Base-by-base conservation (phyloP, 768 basidiomycete genomes). In the Termitomyces sp. region DNA sequence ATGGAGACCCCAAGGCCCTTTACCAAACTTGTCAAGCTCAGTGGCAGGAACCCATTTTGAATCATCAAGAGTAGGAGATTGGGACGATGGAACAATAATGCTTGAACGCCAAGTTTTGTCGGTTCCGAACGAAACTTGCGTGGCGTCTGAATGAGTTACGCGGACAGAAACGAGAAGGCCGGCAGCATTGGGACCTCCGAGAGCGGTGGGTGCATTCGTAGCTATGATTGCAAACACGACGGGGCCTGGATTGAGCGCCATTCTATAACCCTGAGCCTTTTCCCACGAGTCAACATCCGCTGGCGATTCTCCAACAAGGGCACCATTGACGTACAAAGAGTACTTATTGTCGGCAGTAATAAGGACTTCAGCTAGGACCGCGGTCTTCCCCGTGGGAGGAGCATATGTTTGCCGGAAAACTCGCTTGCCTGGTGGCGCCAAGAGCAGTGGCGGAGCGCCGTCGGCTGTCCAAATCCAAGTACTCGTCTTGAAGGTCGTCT, bases 381-480 rank as follows among this genome's bases (percentile, higher is more conserved):
- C 57, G 18, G 51, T 56, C 33, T 58, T 61, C 28, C 60, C 60
- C 2, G 39, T 20, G 6, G 60, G 60, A 7, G 60, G 60, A 26
- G 26, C 45, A 29, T 62, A 62, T 26, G 61, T 59, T 26, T 22
- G 33, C 8, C 61, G 58, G 44, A 62, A 62, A 4, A 50, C 24
- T 33, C 57, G 57, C 15, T 59, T 48, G n/a, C 48, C 61, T 24
- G 51, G 55, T 33, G 55, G 47, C 16, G 58, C 57, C 24, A 56
- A 39, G 24, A 59, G 53, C 3, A 18, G 37, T 24, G 51, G 55
- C 13, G 51, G 51, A 15, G 29, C 34, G 12, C 45, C 57, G 33
- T 62, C 61, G 12, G 36, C 34, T 20, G 61, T 62, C 61, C 61
- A 62, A 8, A 62, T 59, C 61, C 61, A 62, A 37, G 55, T 59